Percentiles rank a stretch among this genome's conserved stretches.
phyloP scores from a whole-genome alignment of 2,329 filamentous ascomycete species.

The Colletotrichum zoysiae region DNA sequence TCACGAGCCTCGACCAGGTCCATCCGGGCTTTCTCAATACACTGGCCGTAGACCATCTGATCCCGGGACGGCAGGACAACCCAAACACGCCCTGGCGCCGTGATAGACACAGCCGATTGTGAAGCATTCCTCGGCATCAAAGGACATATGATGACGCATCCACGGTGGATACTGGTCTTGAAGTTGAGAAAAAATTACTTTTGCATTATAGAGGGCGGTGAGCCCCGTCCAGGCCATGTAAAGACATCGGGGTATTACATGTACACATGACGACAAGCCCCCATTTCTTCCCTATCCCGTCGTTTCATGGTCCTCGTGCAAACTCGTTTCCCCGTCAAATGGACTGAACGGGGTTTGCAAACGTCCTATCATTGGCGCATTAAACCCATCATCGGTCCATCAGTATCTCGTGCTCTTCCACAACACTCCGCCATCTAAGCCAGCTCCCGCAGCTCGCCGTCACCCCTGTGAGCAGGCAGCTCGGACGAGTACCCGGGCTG shows the following conservation, averaged over 20 bases:
- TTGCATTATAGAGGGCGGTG: slow-evolving; percentile 14
- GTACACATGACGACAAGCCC: slow-evolving; percentile 23
- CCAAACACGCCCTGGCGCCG: slow-evolving; percentile 59
- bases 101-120: slow-evolving; percentile 47
- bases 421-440: slow-evolving; percentile 41
- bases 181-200: background rate
- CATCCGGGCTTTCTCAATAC: slow-evolving; percentile 73
- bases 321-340: background rate
- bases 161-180: background rate
- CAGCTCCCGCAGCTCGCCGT: slow-evolving; percentile 51
- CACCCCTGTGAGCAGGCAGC: slow-evolving; percentile 48
- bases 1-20: slow-evolving; percentile 70
- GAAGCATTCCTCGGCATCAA: background rate
- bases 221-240: slow-evolving; percentile 11
- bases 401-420: background rate
- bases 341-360: background rate
- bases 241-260: slow-evolving; percentile 20
- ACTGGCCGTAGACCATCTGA: slow-evolving; percentile 60
- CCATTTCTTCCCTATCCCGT: background rate
- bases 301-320: background rate
- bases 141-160: background rate
- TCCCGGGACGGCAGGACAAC: slow-evolving; percentile 57
- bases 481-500: slow-evolving; percentile 44
- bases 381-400: background rate
- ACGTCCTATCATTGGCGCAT: background rate